Conservation (phyloP, 176 grass and related monocot species). For the Themeda triandra region DNA sequence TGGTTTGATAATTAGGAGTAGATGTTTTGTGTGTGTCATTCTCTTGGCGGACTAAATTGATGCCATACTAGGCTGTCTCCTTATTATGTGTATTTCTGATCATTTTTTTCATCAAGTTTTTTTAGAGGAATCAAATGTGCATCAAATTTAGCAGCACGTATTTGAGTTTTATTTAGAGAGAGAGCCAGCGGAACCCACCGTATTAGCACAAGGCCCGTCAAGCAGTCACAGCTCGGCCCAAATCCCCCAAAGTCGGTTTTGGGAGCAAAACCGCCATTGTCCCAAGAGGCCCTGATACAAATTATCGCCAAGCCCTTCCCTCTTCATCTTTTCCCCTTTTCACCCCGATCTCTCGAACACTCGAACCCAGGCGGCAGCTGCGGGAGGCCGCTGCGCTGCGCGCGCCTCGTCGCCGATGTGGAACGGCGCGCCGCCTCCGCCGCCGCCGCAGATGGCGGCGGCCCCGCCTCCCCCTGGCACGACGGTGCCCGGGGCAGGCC, state of each 20-base stretch:
- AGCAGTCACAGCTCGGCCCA: background rate
- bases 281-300: background rate
- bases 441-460: constrained; percentile 35
- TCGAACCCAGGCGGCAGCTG: constrained; percentile 36
- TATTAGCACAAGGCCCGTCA: too few species aligned
- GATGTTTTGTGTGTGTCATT: too few species aligned
- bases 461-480: constrained; percentile 42
- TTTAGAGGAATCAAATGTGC: too few species aligned
- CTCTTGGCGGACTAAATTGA: too few species aligned
- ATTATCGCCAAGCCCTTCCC: background rate
- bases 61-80: too few species aligned
- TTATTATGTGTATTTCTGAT: too few species aligned
- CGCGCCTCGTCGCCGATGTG: constrained; percentile 38
- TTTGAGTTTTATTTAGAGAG: too few species aligned
- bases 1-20: too few species aligned
- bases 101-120: too few species aligned
- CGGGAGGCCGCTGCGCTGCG: constrained; percentile 24
- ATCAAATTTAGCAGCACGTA: too few species aligned
- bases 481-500: constrained; percentile 20
- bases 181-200: too few species aligned
- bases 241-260: constrained; percentile 7
- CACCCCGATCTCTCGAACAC: background rate
- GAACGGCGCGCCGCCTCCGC: constrained; percentile 49
- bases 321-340: background rate
- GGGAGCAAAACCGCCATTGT: background rate